These are phyloP conservation scores for Chlorella sp. DNA, from an alignment of 139 green algal genomes.

Conservation along the genomic window DNA sequence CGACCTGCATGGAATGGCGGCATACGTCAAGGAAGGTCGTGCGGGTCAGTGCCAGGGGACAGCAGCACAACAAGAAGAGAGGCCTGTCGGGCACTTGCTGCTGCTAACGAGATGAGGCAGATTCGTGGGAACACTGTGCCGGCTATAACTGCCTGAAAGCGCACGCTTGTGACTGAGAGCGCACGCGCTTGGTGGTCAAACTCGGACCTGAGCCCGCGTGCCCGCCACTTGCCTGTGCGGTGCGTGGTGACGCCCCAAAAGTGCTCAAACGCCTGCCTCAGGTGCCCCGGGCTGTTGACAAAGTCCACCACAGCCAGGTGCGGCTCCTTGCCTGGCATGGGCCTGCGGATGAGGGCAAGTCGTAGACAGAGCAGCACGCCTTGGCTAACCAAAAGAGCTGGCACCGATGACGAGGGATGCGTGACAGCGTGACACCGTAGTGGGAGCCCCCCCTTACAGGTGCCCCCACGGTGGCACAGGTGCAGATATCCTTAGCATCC, in stretches of 20 bases:
- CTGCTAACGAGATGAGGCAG: neutral
- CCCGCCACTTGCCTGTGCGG: constrained; percentile 16
- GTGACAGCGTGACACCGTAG: no score
- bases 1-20: neutral
- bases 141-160: no score
- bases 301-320: constrained; percentile 36
- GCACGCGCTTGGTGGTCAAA: neutral
- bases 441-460: no score
- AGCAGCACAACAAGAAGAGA: neutral
- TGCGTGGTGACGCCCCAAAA: constrained; percentile 25
- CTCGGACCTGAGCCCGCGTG: neutral
- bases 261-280: constrained; percentile 30
- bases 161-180: no score
- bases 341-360: no score
- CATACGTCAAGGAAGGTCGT: neutral
- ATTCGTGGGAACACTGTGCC: no score
- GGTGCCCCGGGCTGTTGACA: constrained; percentile 24
- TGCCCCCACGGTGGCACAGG: no score
- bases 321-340: constrained; percentile 18
- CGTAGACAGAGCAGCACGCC: no score
- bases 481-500: no score
- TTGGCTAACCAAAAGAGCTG: no score
- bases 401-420: no score
- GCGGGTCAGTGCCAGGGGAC: neutral
- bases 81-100: neutral